Conservation (phyloP, 345 rosid species). For the Hibiscus mutabilis region DNA sequence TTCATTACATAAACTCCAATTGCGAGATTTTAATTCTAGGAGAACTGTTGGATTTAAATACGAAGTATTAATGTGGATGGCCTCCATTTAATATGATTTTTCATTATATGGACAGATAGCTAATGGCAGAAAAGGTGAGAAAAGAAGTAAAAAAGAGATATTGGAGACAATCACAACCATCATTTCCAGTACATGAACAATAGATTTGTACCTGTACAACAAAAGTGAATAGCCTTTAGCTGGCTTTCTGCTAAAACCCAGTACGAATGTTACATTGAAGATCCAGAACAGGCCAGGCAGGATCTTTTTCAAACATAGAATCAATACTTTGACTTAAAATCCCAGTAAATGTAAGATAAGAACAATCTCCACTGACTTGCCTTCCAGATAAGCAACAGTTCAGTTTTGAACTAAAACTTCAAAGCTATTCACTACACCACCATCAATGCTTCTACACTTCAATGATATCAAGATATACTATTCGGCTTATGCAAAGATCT, state of each 20-base stretch:
- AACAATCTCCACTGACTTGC: neutral
- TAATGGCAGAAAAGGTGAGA: neutral
- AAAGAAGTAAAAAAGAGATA: neutral
- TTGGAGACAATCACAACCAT: neutral
- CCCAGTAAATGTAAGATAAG: neutral
- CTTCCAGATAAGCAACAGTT: neutral
- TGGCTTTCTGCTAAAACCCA: slow-evolving; percentile 4
- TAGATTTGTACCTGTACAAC: neutral
- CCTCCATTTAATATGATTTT: neutral
- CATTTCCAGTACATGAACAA: neutral
- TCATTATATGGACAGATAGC: neutral
- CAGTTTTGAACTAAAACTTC: neutral
- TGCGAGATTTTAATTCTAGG: neutral
- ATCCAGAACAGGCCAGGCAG: neutral
- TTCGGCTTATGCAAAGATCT: neutral
- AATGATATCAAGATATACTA: neutral
- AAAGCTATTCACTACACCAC: neutral
- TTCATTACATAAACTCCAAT: too few species aligned
- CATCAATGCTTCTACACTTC: slow-evolving; percentile 1
- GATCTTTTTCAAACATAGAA: neutral
- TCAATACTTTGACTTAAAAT: neutral
- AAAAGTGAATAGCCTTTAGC: neutral
- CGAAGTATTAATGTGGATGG: neutral
- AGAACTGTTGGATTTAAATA: neutral
- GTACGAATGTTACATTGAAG: slow-evolving; percentile 4